A percentile compares a stretch with the other conserved stretches of the same genome.
phyloP scores from a whole-genome alignment of 176 grass and related monocot genomes.

The Cenchrus americanus region DNA sequence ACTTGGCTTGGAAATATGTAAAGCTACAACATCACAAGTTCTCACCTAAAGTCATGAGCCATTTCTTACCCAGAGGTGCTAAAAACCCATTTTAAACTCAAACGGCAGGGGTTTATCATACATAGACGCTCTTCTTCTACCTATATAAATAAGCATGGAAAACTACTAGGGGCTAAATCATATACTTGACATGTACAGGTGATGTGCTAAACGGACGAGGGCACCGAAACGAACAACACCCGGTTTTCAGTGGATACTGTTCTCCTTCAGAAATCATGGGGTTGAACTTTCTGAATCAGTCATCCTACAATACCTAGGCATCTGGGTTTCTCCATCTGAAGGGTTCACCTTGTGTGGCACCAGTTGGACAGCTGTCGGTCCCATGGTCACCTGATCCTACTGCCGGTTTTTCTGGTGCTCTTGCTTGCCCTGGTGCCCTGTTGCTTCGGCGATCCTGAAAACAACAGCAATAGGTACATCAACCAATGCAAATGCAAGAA shows the following conservation, averaged over 20 bases:
- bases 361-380: constrained; percentile 31
- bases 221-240: constrained; percentile 5
- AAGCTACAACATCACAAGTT: neutral
- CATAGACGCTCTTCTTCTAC: constrained; percentile 7
- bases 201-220: constrained; percentile 11
- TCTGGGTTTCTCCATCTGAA: constrained; percentile 68
- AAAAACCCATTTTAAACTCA: constrained; percentile 6
- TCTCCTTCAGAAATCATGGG: constrained; percentile 28
- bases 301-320: constrained; percentile 21
- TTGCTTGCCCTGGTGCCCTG: constrained; percentile 58
- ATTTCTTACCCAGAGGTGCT: constrained; percentile 17
- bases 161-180: neutral
- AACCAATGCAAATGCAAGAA: constrained; percentile 5
- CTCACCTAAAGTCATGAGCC: neutral
- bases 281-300: constrained; percentile 8
- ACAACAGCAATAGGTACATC: neutral
- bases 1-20: neutral
- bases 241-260: neutral
- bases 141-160: constrained; percentile 40
- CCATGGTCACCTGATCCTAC: constrained; percentile 34
- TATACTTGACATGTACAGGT: constrained; percentile 41
- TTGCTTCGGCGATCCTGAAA: constrained; percentile 68
- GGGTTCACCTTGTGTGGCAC: constrained; percentile 27
- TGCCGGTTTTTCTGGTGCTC: constrained; percentile 37
- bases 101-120: neutral